Evolutionary conservation across 164 flowering plant species (phyloP).

Genomic region (Vitis vinifera): DNA sequence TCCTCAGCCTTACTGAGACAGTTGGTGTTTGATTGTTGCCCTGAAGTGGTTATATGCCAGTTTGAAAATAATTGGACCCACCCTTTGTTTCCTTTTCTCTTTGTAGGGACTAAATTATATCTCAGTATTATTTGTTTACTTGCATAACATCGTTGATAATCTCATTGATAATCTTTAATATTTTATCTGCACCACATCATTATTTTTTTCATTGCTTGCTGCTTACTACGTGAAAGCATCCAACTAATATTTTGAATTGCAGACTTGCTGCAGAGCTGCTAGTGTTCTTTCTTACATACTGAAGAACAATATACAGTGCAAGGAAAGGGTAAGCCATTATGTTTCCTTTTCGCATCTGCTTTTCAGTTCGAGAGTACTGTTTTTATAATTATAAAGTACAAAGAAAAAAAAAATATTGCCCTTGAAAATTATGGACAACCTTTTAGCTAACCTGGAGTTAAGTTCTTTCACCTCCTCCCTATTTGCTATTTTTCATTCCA

Average conservation of each 20-base stretch:
- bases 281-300: constrained; percentile 86
- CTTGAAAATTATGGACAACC: not conserved
- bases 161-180: not conserved
- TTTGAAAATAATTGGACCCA: no score
- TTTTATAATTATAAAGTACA: not conserved
- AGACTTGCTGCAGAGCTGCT: constrained; percentile 94
- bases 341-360: not conserved
- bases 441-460: not conserved
- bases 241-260: constrained; percentile 32
- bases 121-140: no score
- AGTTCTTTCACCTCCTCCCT: not conserved
- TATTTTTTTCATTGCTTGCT: constrained; percentile 4
- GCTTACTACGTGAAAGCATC: not conserved
- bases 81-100: not conserved
- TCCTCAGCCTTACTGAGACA: no score
- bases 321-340: constrained; percentile 65
- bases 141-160: not conserved
- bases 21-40: no score
- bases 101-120: no score
- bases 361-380: not conserved
- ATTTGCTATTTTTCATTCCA: not conserved
- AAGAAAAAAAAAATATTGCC: not conserved
- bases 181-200: not conserved
- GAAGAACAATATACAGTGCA: constrained; percentile 82
- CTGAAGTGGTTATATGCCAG: no score